Evolutionary conservation across 257 asterid species (phyloP).

Genomic region (Solanum dulcamara): DNA sequence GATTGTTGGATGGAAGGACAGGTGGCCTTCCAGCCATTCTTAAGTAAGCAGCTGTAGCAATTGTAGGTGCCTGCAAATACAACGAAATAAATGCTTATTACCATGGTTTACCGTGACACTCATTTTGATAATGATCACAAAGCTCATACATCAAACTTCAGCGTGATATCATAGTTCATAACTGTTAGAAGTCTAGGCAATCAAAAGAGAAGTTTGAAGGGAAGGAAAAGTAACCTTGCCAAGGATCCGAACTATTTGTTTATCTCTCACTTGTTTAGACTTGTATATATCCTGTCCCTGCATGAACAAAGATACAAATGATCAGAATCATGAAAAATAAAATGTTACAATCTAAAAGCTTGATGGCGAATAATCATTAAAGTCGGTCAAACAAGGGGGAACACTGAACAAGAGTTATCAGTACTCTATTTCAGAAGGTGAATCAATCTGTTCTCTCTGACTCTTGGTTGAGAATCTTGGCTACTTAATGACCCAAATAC

Average conservation of each 20-base stretch:
- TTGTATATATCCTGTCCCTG: conserved; percentile 86
- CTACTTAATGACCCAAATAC: not conserved
- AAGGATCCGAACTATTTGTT: conserved; percentile 87
- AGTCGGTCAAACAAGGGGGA: not conserved
- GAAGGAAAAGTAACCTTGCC: conserved; percentile 54
- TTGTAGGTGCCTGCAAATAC: conserved; percentile 82
- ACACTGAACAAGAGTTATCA: not conserved
- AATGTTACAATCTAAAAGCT: not conserved
- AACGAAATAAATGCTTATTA: not conserved
- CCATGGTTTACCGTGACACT: not conserved
- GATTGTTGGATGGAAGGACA: conserved; percentile 90
- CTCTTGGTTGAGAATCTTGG: not conserved
- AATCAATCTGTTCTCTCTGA: not conserved
- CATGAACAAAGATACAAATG: not conserved
- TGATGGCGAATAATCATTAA: not conserved
- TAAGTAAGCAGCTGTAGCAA: conserved; percentile 98
- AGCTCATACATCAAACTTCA: not conserved
- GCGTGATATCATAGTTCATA: not conserved
- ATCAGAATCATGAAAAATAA: not conserved
- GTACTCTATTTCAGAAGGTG: not conserved
- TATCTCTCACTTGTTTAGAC: conserved; percentile 88
- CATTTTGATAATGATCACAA: not conserved
- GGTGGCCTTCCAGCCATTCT: conserved; percentile 99
- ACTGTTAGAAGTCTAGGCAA: not conserved
- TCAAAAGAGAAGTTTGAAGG: not conserved